Percentiles rank a stretch among this genome's conserved stretches.
These are phyloP conservation scores for Chaetoceros tenuissimus DNA, from an alignment of 108 stramenopile genomes.

Conservation along the genomic window DNA sequence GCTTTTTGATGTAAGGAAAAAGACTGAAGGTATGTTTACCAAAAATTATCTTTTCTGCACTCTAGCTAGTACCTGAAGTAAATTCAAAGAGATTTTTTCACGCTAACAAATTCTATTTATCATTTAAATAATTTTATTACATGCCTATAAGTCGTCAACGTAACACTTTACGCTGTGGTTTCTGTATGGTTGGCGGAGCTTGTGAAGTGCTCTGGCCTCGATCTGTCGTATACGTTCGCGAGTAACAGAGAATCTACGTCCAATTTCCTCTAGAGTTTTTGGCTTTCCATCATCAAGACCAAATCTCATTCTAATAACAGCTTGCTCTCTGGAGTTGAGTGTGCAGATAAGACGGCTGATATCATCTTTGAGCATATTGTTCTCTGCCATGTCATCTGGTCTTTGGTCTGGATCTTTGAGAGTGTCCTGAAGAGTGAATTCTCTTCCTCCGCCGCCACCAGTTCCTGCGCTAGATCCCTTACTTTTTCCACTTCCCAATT, in stretches of 20 bases:
- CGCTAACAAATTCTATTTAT: too few relatives aligned
- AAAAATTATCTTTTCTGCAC: too few relatives aligned
- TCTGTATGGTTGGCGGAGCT: slow-evolving; percentile 88
- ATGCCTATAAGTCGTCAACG: slow-evolving; percentile 63
- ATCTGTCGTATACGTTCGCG: slow-evolving; percentile 94
- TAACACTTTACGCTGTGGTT: slow-evolving; percentile 86
- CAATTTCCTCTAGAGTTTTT: slow-evolving; percentile 91
- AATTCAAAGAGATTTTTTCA: too few relatives aligned
- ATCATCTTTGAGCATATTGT: slow-evolving; percentile 80
- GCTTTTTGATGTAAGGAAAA: too few relatives aligned
- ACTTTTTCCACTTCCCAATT: slow-evolving; percentile 48
- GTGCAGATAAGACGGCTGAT: slow-evolving; percentile 75
- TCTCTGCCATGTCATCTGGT: slow-evolving; percentile 69
- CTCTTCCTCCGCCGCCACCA: slow-evolving; percentile 39
- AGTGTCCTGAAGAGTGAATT: slow-evolving; percentile 57
- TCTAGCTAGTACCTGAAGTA: too few relatives aligned
- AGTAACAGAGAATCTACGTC: slow-evolving; percentile 72
- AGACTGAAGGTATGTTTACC: too few relatives aligned
- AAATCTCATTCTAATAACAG: slow-evolving; percentile 91
- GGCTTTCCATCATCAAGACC: slow-evolving; percentile 89
- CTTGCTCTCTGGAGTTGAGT: slow-evolving; percentile 82
- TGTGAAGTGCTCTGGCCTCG: slow-evolving; percentile 91
- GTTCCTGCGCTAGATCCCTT: slow-evolving; percentile 73
- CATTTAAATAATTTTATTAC: too few relatives aligned
- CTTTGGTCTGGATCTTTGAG: slow-evolving; percentile 71